These are phyloP conservation scores for Aspergillus brunneoviolaceus DNA, from an alignment of 2,329 filamentous ascomycete genomes.

Conservation along the genomic window DNA sequence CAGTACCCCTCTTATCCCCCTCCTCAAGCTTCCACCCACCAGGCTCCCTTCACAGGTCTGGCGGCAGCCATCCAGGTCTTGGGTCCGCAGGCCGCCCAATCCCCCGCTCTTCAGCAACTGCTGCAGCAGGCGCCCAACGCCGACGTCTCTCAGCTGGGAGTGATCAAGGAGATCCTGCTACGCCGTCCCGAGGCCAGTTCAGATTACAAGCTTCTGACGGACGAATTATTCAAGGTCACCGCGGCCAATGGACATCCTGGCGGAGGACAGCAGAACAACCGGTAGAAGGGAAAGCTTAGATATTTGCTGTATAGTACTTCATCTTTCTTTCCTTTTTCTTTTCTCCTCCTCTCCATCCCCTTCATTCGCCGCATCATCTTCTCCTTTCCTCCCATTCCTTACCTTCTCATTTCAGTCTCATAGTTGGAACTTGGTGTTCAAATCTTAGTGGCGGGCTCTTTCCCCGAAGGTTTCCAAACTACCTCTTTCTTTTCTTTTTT, in stretches of 20 bases:
- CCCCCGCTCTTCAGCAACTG: constrained; percentile 67
- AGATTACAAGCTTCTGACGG: constrained; percentile 51
- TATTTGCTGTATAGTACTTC: constrained; percentile 20
- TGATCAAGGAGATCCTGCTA: constrained; percentile 68
- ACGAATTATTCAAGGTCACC: constrained; percentile 40
- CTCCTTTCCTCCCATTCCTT: no score
- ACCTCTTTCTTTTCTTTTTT: neutral
- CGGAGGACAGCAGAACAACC: constrained; percentile 20
- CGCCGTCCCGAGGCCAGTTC: constrained; percentile 64
- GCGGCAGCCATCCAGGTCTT: constrained; percentile 62
- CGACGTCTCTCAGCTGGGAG: constrained; percentile 69
- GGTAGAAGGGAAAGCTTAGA: constrained; percentile 11
- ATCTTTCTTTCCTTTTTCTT: constrained; percentile 1
- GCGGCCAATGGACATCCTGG: constrained; percentile 33
- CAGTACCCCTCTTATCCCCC: constrained; percentile 29
- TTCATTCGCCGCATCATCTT: no score
- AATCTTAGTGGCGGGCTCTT: neutral
- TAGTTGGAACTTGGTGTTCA: constrained; percentile 10
- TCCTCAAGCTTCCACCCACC: constrained; percentile 14
- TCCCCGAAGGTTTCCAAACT: neutral
- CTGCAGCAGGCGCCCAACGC: constrained; percentile 68
- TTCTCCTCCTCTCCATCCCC: neutral
- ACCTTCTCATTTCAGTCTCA: neutral
- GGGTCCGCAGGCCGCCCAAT: constrained; percentile 60
- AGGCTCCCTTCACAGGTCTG: constrained; percentile 47